Conservation (phyloP, 2,329 filamentous ascomycete species). For the Colletotrichum liaoningense region DNA sequence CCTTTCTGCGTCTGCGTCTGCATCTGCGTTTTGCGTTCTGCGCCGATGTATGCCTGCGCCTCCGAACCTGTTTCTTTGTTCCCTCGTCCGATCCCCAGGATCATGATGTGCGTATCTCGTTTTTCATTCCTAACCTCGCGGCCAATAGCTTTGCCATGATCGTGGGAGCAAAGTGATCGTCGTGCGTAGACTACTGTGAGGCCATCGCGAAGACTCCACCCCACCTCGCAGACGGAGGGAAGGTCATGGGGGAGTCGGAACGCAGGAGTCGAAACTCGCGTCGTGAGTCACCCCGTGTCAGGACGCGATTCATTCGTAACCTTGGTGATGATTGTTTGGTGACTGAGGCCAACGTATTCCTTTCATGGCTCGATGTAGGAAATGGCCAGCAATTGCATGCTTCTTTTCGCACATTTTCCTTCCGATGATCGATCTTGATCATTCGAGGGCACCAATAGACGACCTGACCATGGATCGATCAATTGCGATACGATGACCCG, state of each 20-base stretch:
- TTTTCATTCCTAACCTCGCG: not conserved
- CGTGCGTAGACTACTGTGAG: not conserved
- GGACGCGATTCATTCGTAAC: constrained; percentile 8
- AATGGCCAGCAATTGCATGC: not conserved
- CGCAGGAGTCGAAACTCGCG: not conserved
- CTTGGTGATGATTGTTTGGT: not conserved
- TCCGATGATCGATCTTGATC: constrained; percentile 9
- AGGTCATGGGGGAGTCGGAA: constrained; percentile 9
- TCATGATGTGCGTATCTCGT: constrained; percentile 28
- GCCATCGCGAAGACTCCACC: constrained; percentile 14
- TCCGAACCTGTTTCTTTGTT: constrained; percentile 2
- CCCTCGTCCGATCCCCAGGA: constrained; percentile 12
- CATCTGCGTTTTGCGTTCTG: not conserved
- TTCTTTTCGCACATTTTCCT: not conserved
- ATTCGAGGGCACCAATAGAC: constrained; percentile 10
- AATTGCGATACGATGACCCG: constrained; percentile 15
- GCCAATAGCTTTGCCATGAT: constrained; percentile 18
- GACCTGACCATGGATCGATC: constrained; percentile 20
- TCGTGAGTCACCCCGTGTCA: constrained; percentile 34
- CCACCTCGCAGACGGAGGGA: constrained; percentile 2
- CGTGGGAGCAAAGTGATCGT: constrained; percentile 3
- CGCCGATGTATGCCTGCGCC: not conserved
- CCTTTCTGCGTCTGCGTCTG: not conserved
- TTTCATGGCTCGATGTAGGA: constrained; percentile 14
- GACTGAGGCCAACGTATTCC: constrained; percentile 7